Evolutionary conservation across 805 yeast genomes (phyloP).

Genomic region (Clavispora vitiphila): DNA sequence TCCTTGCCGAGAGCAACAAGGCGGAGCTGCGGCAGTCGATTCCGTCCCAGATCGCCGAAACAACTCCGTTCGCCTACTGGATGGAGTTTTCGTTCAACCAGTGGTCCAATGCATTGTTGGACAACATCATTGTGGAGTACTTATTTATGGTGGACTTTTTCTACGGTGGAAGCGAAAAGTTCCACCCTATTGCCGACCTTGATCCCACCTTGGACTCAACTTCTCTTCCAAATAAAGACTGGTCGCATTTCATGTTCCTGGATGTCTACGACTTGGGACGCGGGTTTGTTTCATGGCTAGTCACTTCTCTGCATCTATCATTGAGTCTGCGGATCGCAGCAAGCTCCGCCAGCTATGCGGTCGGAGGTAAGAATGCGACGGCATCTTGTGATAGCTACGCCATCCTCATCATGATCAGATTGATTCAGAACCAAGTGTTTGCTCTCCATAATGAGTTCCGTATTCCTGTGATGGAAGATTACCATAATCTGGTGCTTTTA

Average conservation of each 20-base stretch:
- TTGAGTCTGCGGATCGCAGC: constrained; percentile 17
- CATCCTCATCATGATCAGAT: constrained; percentile 65
- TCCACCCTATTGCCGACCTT: constrained; percentile 18
- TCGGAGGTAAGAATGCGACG: constrained; percentile 19
- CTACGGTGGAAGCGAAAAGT: constrained; percentile 38
- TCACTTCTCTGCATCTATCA: constrained; percentile 34
- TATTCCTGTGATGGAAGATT: constrained; percentile 68
- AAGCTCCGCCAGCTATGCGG: constrained; percentile 32
- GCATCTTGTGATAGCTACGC: constrained; percentile 70
- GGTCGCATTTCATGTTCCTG: constrained; percentile 36
- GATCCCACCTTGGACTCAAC: constrained; percentile 7
- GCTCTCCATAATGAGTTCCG: constrained; percentile 61
- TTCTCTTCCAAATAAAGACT: constrained; percentile 15
- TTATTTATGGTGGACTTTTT: constrained; percentile 70
- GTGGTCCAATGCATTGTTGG: constrained; percentile 67
- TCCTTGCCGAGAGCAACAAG: constrained; percentile 41
- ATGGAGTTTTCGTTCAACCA: constrained; percentile 71
- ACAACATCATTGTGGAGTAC: constrained; percentile 74
- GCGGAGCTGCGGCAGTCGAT: constrained; percentile 26
- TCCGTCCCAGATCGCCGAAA: constrained; percentile 81
- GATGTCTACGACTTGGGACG: constrained; percentile 36
- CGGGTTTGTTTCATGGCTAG: constrained; percentile 44
- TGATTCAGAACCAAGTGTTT: constrained; percentile 59
- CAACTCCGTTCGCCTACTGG: constrained; percentile 59
- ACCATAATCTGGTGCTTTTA: constrained; percentile 59